A percentile compares a stretch with the other conserved stretches of the same genome.
These are phyloP conservation scores for Metschnikowia santaceciliae DNA, from an alignment of 805 yeast genomes.

Conservation along the genomic window DNA sequence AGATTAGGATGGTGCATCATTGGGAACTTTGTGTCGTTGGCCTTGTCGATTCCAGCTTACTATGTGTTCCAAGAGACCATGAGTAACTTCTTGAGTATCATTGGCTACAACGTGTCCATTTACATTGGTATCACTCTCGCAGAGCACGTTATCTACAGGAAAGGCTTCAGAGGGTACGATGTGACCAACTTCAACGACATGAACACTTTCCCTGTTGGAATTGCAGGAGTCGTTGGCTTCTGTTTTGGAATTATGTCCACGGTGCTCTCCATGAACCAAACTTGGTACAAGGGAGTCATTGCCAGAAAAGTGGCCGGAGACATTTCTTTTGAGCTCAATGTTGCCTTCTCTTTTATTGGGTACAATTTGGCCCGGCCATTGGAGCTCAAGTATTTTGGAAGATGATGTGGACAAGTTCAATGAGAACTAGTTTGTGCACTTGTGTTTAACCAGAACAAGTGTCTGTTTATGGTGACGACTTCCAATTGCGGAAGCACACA, in stretches of 20 bases:
- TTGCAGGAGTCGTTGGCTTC: constrained; percentile 29
- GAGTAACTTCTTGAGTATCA: constrained; percentile 30
- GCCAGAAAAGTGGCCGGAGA: constrained; percentile 27
- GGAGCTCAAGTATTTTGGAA: constrained; percentile 25
- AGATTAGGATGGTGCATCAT: constrained; percentile 33
- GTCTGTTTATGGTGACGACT: neutral
- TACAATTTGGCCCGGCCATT: constrained; percentile 27
- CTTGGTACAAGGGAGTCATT: constrained; percentile 33
- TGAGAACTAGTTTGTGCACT: neutral
- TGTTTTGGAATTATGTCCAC: constrained; percentile 30
- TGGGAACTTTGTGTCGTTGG: constrained; percentile 31
- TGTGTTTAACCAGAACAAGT: neutral
- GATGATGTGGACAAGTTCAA: neutral
- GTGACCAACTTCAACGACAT: constrained; percentile 22
- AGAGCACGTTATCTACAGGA: constrained; percentile 28
- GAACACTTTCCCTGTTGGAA: constrained; percentile 26
- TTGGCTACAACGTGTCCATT: constrained; percentile 31
- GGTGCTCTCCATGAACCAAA: constrained; percentile 30
- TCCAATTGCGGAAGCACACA: neutral
- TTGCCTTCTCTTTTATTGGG: constrained; percentile 26
- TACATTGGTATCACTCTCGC: constrained; percentile 29
- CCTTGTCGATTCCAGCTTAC: constrained; percentile 33
- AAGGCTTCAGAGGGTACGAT: constrained; percentile 25
- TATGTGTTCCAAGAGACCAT: constrained; percentile 28
- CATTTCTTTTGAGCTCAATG: constrained; percentile 28